These are phyloP conservation scores for Tremellales sp. DNA, from an alignment of 1,284 basidiomycete species.

Conservation along the genomic window DNA sequence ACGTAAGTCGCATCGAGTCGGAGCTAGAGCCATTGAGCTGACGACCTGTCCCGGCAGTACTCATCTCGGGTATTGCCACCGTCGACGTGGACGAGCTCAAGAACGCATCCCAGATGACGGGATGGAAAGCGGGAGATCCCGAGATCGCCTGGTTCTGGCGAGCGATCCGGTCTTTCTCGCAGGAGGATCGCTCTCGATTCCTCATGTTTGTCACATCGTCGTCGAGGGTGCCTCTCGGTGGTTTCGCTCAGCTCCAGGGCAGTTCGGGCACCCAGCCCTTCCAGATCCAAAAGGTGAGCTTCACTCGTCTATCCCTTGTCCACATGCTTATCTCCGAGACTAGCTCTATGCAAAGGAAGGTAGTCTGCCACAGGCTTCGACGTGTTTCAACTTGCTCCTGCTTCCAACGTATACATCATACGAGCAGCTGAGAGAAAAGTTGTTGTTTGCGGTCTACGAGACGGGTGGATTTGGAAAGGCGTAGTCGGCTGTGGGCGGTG, in stretches of 20 bases:
- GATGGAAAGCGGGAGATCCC: constrained; percentile 62
- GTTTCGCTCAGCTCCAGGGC: constrained; percentile 88
- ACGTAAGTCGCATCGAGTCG: constrained; percentile 45
- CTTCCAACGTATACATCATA: constrained; percentile 88
- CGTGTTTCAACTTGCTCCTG: constrained; percentile 58
- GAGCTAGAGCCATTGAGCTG: constrained; percentile 23
- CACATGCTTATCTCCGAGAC: constrained; percentile 19
- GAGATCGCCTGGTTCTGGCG: constrained; percentile 99
- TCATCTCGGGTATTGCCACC: constrained; percentile 96
- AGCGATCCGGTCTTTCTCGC: constrained; percentile 93
- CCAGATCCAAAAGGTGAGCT: constrained; percentile 77
- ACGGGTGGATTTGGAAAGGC: constrained; percentile 82
- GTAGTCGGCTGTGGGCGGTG: too few relatives aligned
- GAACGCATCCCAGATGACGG: constrained; percentile 58
- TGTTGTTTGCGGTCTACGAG: constrained; percentile 86
- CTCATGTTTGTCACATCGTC: constrained; percentile 93
- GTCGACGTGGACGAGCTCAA: constrained; percentile 99
- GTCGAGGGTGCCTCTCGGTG: constrained; percentile 88
- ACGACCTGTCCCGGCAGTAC: constrained; percentile 51
- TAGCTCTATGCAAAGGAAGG: constrained; percentile 54
- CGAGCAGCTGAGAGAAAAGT: constrained; percentile 83
- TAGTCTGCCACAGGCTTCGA: constrained; percentile 47
- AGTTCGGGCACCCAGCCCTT: constrained; percentile 93
- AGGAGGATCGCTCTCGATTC: constrained; percentile 92
- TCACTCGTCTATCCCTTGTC: constrained; percentile 6